phyloP scores from a whole-genome alignment of 257 asterid species.

The Mitragyna speciosa region DNA sequence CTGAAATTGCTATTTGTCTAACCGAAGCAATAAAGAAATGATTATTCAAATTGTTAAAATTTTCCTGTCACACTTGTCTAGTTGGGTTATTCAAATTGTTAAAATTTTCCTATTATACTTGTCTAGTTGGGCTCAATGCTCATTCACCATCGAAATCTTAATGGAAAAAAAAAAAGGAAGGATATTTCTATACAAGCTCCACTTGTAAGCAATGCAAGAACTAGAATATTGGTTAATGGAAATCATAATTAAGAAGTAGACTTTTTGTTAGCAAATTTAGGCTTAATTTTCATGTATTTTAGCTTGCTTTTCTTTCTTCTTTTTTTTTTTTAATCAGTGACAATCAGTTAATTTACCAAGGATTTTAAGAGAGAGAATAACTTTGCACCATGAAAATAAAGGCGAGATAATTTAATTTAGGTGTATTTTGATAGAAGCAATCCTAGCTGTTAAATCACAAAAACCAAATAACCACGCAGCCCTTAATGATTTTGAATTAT shows the following conservation, averaged over 20 bases:
- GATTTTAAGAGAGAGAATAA: too few relatives aligned
- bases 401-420: neutral
- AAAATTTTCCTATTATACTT: too few relatives aligned
- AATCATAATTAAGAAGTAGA: neutral
- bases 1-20: too few relatives aligned
- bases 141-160: neutral
- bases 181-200: too few relatives aligned
- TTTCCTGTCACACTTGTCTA: too few relatives aligned
- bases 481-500: too few relatives aligned
- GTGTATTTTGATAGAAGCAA: neutral
- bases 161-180: too few relatives aligned
- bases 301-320: neutral
- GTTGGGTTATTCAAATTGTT: too few relatives aligned
- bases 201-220: neutral
- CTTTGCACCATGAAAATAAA: neutral
- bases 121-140: neutral
- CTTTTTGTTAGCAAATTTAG: neutral
- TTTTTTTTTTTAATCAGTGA: neutral
- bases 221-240: too few relatives aligned
- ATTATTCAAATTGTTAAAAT: too few relatives aligned
- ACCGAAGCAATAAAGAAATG: too few relatives aligned
- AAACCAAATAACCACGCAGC: neutral
- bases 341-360: too few relatives aligned
- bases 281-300: neutral
- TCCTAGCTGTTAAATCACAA: conserved; percentile 3